Base-by-base conservation (phyloP, 176 grass and related monocot genomes). In the Avena sativa region DNA sequence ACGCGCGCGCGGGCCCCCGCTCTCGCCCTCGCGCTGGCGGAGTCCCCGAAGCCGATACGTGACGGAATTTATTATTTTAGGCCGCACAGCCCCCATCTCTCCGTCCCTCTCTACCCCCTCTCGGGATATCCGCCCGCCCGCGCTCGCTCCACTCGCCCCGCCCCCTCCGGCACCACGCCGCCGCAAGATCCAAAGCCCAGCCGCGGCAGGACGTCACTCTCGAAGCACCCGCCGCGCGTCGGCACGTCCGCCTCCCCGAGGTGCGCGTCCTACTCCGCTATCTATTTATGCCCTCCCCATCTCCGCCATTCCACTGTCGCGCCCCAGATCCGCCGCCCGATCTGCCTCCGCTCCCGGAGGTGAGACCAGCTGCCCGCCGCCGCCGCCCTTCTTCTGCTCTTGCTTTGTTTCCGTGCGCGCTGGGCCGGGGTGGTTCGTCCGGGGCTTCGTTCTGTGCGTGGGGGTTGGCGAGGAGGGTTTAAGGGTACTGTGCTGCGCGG, bases 91-190 rank as follows among this genome's bases (percentile, higher is more conserved):
- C 36, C 81, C 25, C 85, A 65, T 67, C 55, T 65, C 15, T 34
- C 6, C 62, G 25, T 30, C 71, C n/a, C 71, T 26, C 71, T 14
- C 55, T 7, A 30, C 12, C 20, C 62, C 21, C 16, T 68, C 21
- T 43, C 71, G 90, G 38, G 77, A 85, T 91, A 88, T 88, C 86
- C 86, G 86, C 85, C 78, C 50, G 47, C 63, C 19, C 47, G n/a
- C 49, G 59, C 30, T 38, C 19, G 23, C 82, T 51, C 64, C 85
- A 14, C 64, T 43, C 87, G 56, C 78, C 38, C 55, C 46, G 4
- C 60, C 12, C 34, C 86, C 76, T 6, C 83, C 78, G 32, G 71
- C 70, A 1, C 44, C 68, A 9, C 73, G 17, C 17, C 44, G 10
- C 79, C 63, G 43, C 89, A 81, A 64, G 81, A 81, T 91, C 81